Base-by-base conservation (phyloP, 176 grass and related monocot species). In the Aegilops speltoides region DNA sequence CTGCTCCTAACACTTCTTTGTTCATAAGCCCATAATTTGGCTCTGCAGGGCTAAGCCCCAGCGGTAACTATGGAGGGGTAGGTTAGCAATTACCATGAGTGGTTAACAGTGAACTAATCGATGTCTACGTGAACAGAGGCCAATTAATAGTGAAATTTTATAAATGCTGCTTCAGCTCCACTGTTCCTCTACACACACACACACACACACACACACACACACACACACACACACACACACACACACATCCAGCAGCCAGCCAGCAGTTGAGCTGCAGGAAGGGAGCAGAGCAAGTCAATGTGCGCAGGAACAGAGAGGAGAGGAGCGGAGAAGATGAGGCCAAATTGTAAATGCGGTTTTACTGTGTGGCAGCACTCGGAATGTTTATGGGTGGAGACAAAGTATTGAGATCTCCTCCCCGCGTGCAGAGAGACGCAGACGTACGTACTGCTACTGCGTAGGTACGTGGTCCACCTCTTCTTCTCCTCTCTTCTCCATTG, bases 341-440 rank as follows among this genome's bases (percentile, higher is more conserved):
- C 57, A 38, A 79, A 79, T 41, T 41, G 56, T 63, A 40, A 79
- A 79, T 63, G 34, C 77, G 24, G 43, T 76, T 76, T 28, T 50
- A 76, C 67, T 80, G 80, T 82, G 81, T 81, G 61, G 43, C 82
- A 77, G 61, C 87, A 85, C 89, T 92, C 70, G 85, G 94, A 94
- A 97, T 96, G 89, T 94, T 92, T 92, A 90, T 88, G 82, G 85
- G 91, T 79, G 86, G 74, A 88, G 91, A 93, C 91, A 91, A 87
- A 83, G 68, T 28, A 87, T 91, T 78, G 79, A 87, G 91, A 89
- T 79, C 63, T 73, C 41, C 33, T 71, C 20, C 48, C 8, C 14
- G 50, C 59, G 62, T 36, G 26, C 36, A 31, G 45, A 14, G 23
- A 28, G 61, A 31, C 26, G 50, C 64, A 31, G 64, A 31, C 5